These are phyloP conservation scores for Hypericum perforatum DNA, from an alignment of 345 rosid genomes.

Conservation along the genomic window DNA sequence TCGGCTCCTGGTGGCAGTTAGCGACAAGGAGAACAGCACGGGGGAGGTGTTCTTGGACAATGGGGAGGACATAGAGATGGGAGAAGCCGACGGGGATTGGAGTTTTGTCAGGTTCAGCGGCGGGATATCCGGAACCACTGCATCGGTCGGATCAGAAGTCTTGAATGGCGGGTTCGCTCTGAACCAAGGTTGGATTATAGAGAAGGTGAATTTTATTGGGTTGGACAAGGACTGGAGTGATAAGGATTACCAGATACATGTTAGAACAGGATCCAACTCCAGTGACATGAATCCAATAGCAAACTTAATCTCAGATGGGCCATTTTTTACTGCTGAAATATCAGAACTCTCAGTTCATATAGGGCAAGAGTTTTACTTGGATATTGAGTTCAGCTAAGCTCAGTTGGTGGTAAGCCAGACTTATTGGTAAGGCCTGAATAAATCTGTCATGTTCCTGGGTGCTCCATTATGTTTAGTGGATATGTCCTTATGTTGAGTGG, in stretches of 20 bases:
- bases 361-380: slow-evolving; percentile 38
- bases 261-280: slow-evolving; percentile 5
- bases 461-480: no score
- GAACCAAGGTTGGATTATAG: slow-evolving; percentile 1
- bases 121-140: not conserved
- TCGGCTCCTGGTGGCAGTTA: not conserved
- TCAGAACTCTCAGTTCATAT: slow-evolving; percentile 19
- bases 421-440: no score
- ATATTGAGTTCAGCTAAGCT: slow-evolving; percentile 13
- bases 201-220: not conserved
- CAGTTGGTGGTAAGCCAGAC: not conserved
- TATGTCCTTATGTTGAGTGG: no score
- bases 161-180: not conserved
- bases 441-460: no score
- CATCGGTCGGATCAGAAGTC: not conserved
- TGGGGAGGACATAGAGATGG: slow-evolving; percentile 5
- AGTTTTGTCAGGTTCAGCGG: not conserved
- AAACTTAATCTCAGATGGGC: slow-evolving; percentile 7
- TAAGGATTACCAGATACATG: slow-evolving; percentile 16
- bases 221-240: not conserved
- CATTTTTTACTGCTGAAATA: slow-evolving; percentile 27
- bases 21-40: not conserved
- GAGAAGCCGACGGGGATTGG: slow-evolving; percentile 1
- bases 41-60: slow-evolving; percentile 8
- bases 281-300: slow-evolving; percentile 4